Base-by-base conservation (phyloP, 1,284 basidiomycete genomes). In the Ceratobasidium sp. region DNA sequence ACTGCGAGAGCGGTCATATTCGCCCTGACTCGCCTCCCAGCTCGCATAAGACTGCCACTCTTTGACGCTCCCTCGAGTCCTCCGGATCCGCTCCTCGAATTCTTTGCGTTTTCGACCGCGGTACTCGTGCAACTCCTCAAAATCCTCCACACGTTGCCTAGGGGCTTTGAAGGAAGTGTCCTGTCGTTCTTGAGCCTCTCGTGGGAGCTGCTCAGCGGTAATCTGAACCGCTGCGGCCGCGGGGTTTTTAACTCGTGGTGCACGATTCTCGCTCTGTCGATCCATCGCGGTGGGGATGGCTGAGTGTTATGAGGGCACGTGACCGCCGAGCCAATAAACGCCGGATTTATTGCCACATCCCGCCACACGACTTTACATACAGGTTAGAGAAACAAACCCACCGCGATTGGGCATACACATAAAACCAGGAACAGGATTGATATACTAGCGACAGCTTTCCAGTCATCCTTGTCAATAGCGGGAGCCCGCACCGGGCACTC, bases 181-280 rank as follows among this genome's bases (percentile, higher is more conserved):
- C 85, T 99, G 97, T 69, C 96, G 87, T 80, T 98, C 98, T 89
- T 98, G 95, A 53, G 98, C 96, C 89, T 99, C 98, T 80, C 98
- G 92, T 16, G 99, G 86, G 54, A 99, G 90, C 85, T 99, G 97
- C 84, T 98, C 97, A 37, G 97, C 95, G 71, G 96, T 98, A 84
- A 98, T 97, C 92, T 96, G 96, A 77, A 98, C 86, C 74, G 94
- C 91, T 74, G 96, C 96, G 34, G 96, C 91, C 27, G 96, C 96
- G 68, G 96, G 88, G 83, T 98, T 98, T 87, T 96, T 96, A 78
- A 98, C 95, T 76, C 93, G 80, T 16, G 86, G 86, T 3, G 85
- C 85, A 48, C 83, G 79, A 39, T 74, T 74, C 37, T 76, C 76
- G 24, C 22, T 61, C 49, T 59, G 74, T 39, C 74, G 66, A 34